A percentile compares a stretch with the other conserved stretches of the same genome.
These are phyloP conservation scores for Podaxis mareebaensis DNA, from an alignment of 768 basidiomycete genomes.

Conservation along the genomic window DNA sequence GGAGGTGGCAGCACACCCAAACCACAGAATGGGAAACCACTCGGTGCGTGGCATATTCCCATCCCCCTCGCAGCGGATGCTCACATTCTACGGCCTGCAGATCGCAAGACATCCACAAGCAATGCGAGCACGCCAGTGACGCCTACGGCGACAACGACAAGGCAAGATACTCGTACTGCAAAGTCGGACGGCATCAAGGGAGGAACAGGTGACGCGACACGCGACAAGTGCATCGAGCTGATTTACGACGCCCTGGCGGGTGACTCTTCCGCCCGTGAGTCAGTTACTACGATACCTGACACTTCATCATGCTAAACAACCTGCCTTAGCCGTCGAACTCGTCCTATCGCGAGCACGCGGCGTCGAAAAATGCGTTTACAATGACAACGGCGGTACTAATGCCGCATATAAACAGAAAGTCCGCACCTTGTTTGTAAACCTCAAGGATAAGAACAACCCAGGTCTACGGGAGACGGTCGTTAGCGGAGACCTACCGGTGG, in stretches of 20 bases:
- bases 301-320: not conserved
- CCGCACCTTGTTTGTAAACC: slow-evolving; percentile 85
- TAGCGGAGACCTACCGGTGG: slow-evolving; percentile 71
- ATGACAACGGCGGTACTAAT: slow-evolving; percentile 44
- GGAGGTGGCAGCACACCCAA: slow-evolving; percentile 2
- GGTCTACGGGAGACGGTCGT: slow-evolving; percentile 82
- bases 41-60: slow-evolving; percentile 9
- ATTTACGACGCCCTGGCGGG: slow-evolving; percentile 88
- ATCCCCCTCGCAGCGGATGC: not conserved
- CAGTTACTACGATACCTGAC: not conserved
- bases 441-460: slow-evolving; percentile 96
- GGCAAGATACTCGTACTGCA: slow-evolving; percentile 49
- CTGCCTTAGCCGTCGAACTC: slow-evolving; percentile 61
- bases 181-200: slow-evolving; percentile 72
- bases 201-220: slow-evolving; percentile 65
- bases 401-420: slow-evolving; percentile 75
- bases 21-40: slow-evolving; percentile 32
- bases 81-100: slow-evolving; percentile 7
- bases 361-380: slow-evolving; percentile 69
- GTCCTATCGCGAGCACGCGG: slow-evolving; percentile 65
- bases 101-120: slow-evolving; percentile 30
- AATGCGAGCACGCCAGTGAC: slow-evolving; percentile 35
- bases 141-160: slow-evolving; percentile 37
- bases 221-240: slow-evolving; percentile 88
- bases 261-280: slow-evolving; percentile 89